Evolutionary conservation across 2,329 filamentous ascomycete genomes (phyloP).

Genomic region (Chaetomiaceae sp.): DNA sequence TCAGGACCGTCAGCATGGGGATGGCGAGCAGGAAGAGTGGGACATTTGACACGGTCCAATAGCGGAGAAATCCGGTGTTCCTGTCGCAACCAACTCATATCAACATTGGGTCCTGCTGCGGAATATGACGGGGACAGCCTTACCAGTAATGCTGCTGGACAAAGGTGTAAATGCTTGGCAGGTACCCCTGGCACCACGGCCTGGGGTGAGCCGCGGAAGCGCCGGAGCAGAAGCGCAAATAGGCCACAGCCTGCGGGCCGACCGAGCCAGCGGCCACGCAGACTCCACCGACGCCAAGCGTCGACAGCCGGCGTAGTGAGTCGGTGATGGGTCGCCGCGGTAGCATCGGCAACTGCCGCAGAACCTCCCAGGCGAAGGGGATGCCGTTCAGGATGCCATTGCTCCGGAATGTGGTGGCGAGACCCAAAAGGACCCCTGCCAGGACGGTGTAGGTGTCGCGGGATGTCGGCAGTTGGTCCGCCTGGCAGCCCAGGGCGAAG

Average conservation of each 20-base stretch:
- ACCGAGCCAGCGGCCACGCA: constrained; percentile 63
- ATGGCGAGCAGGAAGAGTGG: constrained; percentile 81
- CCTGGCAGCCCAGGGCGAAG: constrained; percentile 53
- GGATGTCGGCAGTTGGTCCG: constrained; percentile 31
- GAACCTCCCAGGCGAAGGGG: constrained; percentile 63
- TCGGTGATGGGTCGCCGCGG: constrained; percentile 33
- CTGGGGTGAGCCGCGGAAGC: constrained; percentile 11
- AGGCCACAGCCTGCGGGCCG: constrained; percentile 72
- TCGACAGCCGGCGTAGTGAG: constrained; percentile 49
- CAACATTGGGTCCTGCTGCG: neutral
- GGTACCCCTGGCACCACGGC: constrained; percentile 64
- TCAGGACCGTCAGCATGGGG: constrained; percentile 68
- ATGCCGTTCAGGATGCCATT: constrained; percentile 84
- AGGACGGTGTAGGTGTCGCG: constrained; percentile 52
- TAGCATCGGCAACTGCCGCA: constrained; percentile 40
- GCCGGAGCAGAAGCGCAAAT: constrained; percentile 59
- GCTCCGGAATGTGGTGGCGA: constrained; percentile 70
- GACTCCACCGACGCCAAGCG: constrained; percentile 62
- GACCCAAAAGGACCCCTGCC: constrained; percentile 65
- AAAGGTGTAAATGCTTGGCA: constrained; percentile 87
- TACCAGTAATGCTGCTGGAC: constrained; percentile 91
- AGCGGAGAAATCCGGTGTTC: constrained; percentile 81
- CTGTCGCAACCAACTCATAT: constrained; percentile 47
- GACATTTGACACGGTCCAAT: constrained; percentile 84
- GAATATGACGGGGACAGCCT: constrained; percentile 30